These are phyloP conservation scores for Cylindricascospora bacillispora DNA, from an alignment of 1,139 yeast genomes.

Conservation along the genomic window DNA sequence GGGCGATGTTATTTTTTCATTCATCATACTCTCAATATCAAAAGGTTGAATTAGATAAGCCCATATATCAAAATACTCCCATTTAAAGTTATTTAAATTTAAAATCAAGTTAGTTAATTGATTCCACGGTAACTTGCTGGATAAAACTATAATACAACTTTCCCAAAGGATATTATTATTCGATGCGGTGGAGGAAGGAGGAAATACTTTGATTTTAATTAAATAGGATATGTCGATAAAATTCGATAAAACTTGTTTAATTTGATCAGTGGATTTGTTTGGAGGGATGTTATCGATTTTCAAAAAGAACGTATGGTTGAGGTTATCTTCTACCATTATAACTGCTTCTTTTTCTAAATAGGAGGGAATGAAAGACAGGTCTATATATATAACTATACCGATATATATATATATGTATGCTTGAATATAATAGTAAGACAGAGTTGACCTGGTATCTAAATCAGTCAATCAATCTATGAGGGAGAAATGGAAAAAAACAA, in stretches of 20 bases:
- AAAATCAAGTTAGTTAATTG: constrained; percentile 16
- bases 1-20: too few relatives aligned
- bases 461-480: too few relatives aligned
- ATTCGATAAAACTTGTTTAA: constrained; percentile 23
- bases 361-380: too few relatives aligned
- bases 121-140: constrained; percentile 10
- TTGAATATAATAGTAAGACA: too few relatives aligned
- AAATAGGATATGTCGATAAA: constrained; percentile 21
- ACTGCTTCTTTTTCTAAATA: too few relatives aligned
- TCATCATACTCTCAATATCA: too few relatives aligned
- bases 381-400: too few relatives aligned
- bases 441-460: too few relatives aligned
- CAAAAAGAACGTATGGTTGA: constrained; percentile 1
- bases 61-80: constrained; percentile 22
- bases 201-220: constrained; percentile 20
- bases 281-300: constrained; percentile 25
- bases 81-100: constrained; percentile 20
- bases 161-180: constrained; percentile 22
- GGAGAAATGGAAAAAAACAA: too few relatives aligned
- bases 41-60: constrained; percentile 19
- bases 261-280: constrained; percentile 24
- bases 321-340: neutral
- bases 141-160: constrained; percentile 19
- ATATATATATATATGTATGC: too few relatives aligned
- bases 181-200: constrained; percentile 21